Evolutionary conservation across 2,329 filamentous ascomycete genomes (phyloP).

Genomic region (Aureobasidium namibiae): DNA sequence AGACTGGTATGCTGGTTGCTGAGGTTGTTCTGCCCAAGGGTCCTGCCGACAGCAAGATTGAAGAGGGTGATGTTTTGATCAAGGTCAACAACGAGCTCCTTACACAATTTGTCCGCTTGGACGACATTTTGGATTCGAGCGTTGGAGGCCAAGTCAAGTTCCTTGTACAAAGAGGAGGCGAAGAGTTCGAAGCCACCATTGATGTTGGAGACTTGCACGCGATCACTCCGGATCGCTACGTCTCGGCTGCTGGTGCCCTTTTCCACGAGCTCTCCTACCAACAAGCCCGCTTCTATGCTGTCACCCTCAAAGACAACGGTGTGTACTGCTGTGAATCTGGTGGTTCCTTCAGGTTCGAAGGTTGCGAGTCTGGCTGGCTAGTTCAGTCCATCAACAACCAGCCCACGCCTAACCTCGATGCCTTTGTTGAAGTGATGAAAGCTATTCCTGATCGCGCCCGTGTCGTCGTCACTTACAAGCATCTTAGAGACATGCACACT

Average conservation of each 20-base stretch:
- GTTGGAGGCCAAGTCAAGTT: slow-evolving; percentile 73
- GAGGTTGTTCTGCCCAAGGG: slow-evolving; percentile 91
- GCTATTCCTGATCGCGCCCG: slow-evolving; percentile 71
- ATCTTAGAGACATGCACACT: slow-evolving; percentile 89
- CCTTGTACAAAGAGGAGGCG: slow-evolving; percentile 78
- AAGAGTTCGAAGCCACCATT: slow-evolving; percentile 78
- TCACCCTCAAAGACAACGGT: slow-evolving; percentile 66
- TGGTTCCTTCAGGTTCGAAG: slow-evolving; percentile 91
- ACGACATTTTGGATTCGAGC: slow-evolving; percentile 82
- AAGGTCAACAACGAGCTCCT: slow-evolving; percentile 90
- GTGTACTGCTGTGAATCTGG: slow-evolving; percentile 93
- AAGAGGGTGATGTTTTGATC: slow-evolving; percentile 88
- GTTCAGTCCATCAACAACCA: slow-evolving; percentile 89
- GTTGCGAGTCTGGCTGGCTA: slow-evolving; percentile 84
- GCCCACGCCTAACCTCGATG: slow-evolving; percentile 75
- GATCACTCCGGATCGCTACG: slow-evolving; percentile 93
- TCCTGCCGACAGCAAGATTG: slow-evolving; percentile 75
- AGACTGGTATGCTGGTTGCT: slow-evolving; percentile 93
- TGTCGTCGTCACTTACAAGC: slow-evolving; percentile 91
- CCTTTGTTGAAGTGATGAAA: slow-evolving; percentile 88
- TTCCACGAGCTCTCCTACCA: slow-evolving; percentile 98
- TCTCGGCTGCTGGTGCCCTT: slow-evolving; percentile 84
- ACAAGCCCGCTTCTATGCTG: slow-evolving; percentile 90
- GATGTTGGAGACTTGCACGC: slow-evolving; percentile 81
- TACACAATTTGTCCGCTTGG: slow-evolving; percentile 84